phyloP scores from a whole-genome alignment of 2,329 filamentous ascomycete genomes.

The Blumeria graminis region DNA sequence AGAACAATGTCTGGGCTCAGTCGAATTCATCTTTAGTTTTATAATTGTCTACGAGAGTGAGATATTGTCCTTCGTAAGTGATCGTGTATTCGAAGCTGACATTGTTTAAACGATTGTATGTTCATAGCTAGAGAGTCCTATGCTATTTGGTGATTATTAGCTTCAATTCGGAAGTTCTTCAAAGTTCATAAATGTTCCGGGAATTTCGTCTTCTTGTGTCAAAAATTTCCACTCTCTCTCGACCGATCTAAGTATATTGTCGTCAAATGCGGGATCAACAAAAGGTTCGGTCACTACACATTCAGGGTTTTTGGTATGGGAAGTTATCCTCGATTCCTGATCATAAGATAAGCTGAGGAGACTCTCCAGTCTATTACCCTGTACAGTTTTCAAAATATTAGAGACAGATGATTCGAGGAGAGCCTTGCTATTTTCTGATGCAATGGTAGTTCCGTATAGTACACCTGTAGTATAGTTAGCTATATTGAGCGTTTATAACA shows the following conservation, averaged over 20 bases:
- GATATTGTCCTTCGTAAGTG: no score
- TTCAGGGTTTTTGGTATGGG: slow-evolving; percentile 13
- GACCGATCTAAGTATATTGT: slow-evolving; percentile 41
- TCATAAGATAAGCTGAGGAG: slow-evolving; percentile 33
- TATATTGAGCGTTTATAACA: slow-evolving; percentile 4
- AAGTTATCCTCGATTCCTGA: slow-evolving; percentile 17
- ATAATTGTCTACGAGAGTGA: no score
- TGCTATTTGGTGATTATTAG: no score
- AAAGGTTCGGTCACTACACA: slow-evolving; percentile 16
- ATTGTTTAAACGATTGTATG: no score
- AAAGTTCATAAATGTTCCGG: slow-evolving; percentile 47
- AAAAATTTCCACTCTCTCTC: slow-evolving; percentile 41
- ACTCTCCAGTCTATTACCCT: slow-evolving; percentile 14
- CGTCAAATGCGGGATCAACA: slow-evolving; percentile 50
- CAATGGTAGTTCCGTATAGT: slow-evolving; percentile 12
- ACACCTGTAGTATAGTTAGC: slow-evolving; percentile 14
- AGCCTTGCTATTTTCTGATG: slow-evolving; percentile 7
- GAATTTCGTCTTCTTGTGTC: slow-evolving; percentile 18
- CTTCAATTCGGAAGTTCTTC: slow-evolving; percentile 23
- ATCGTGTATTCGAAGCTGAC: no score
- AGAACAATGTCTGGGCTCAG: no score
- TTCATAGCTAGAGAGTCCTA: no score
- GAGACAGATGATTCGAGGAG: slow-evolving; percentile 17
- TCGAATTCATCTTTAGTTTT: no score
- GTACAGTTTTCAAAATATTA: slow-evolving; percentile 18